Evolutionary conservation across 768 basidiomycete species (phyloP), one percentile per base, ranked within the genome.

Genomic region (Pholiota microspora): DNA sequence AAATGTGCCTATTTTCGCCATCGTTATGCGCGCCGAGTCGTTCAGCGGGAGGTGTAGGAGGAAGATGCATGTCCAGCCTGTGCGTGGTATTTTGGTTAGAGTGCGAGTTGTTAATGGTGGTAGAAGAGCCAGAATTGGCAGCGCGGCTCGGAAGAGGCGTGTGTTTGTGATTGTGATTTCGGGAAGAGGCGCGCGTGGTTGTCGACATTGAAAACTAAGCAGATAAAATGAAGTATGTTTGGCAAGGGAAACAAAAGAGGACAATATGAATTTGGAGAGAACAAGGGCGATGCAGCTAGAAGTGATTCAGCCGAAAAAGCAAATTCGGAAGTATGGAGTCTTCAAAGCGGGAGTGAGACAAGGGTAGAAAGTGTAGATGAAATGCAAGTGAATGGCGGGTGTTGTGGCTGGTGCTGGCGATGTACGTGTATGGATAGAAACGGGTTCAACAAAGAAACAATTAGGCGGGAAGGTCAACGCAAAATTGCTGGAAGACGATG

Each of bases 41-140:
- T 21, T 53, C 53, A 29, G 48, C 49, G 36, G 56, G 56, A 38
- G 56, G 56, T 21, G 56, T 55, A 50, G 53, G 44, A 52, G 54
- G 56, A 18, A 45, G 27, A 45, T 51, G 49, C 54, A 58, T 61
- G 48, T 58, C 55, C 48, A 47, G 49, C 60, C 51, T 51, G 31
- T 61, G 38, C 16, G 45, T 45, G 54, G 21, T 61, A 49, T 53
- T 61, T 42, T 44, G 49, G 51, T 49, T 58, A 58, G 57, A 49
- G 51, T 56, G 54, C 42, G 34, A 32, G 47, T 23, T 56, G 52
- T 47, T 29, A 45, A 48, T 25, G 53, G 18, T 36, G 44, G 48
- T 32, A 36, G 45, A 28, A 24, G 29, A 45, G 34, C 29, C 36
- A 10, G 49, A 45, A 36, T 29, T 29, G 25, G 36, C 18, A 51